Percentiles rank a stretch among this genome's conserved stretches.
These are phyloP conservation scores for Lactarius hengduanensis DNA, from an alignment of 768 basidiomycete species.

Conservation along the genomic window DNA sequence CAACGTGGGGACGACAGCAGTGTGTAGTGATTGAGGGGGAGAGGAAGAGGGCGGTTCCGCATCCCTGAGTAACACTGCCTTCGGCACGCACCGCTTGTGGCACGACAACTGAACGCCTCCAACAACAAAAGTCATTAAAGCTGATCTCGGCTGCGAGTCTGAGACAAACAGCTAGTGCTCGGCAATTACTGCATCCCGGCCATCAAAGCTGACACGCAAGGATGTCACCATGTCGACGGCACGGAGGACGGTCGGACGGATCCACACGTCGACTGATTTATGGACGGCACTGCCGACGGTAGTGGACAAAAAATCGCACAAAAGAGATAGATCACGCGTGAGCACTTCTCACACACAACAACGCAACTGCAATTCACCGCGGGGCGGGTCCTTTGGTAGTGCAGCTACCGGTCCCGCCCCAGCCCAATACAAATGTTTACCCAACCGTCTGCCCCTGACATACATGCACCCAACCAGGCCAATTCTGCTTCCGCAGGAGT, in stretches of 20 bases:
- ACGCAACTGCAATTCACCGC: not conserved
- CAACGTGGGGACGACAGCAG: not conserved
- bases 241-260: not conserved
- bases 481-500: slow-evolving; percentile 85
- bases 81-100: not conserved
- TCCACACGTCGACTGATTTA: not conserved
- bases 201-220: slow-evolving; percentile 15
- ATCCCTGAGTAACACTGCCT: not conserved
- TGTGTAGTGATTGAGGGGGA: slow-evolving; percentile 2
- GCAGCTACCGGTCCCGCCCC: slow-evolving; percentile 27
- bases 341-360: not conserved
- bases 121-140: not conserved
- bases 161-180: not conserved
- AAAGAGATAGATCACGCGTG: not conserved
- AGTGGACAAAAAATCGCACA: not conserved
- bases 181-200: slow-evolving; percentile 1
- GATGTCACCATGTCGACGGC: slow-evolving; percentile 24
- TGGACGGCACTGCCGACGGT: not conserved
- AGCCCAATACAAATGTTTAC: slow-evolving; percentile 80
- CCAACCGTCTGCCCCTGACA: slow-evolving; percentile 96
- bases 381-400: not conserved
- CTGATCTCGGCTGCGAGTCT: slow-evolving; percentile 19
- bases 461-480: slow-evolving; percentile 90
- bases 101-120: not conserved
- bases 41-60: not conserved